These are phyloP conservation scores for Rugosomyces carneus DNA, from an alignment of 1,284 basidiomycete species.

Conservation along the genomic window DNA sequence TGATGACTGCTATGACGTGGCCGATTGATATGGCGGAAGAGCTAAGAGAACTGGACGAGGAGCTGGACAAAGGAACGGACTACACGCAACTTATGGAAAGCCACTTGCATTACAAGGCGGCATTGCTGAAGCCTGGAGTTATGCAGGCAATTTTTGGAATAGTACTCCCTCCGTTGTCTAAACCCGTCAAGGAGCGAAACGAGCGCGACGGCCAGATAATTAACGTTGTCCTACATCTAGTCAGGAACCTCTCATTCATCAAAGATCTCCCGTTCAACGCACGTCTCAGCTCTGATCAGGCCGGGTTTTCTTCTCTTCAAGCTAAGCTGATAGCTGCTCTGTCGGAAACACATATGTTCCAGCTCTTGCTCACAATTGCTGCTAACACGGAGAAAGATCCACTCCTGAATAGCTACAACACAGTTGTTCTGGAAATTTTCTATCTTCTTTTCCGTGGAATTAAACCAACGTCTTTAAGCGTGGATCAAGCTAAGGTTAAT, in stretches of 20 bases:
- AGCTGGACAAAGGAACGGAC: conserved; percentile 70
- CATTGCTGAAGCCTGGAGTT: conserved; percentile 59
- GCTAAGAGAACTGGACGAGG: conserved; percentile 83
- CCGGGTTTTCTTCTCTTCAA: conserved; percentile 73
- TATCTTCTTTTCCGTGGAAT: conserved; percentile 82
- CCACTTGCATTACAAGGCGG: conserved; percentile 85
- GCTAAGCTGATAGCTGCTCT: conserved; percentile 69
- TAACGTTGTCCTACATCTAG: conserved; percentile 81
- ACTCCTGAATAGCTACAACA: conserved; percentile 79
- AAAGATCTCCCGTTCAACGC: conserved; percentile 72
- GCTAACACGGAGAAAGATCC: conserved; percentile 66
- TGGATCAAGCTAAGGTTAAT: conserved; percentile 66
- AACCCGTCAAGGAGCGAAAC: conserved; percentile 54
- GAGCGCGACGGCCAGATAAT: conserved; percentile 83
- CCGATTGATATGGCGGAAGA: conserved; percentile 92
- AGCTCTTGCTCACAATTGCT: conserved; percentile 79
- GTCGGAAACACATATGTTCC: conserved; percentile 67
- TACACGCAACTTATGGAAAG: conserved; percentile 78
- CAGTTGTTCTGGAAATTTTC: conserved; percentile 84
- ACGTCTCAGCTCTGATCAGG: conserved; percentile 65
- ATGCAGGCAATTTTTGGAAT: conserved; percentile 67
- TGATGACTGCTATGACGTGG: conserved; percentile 95
- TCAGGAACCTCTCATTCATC: conserved; percentile 89
- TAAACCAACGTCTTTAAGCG: conserved; percentile 53
- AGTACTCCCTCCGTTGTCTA: conserved; percentile 64